These are phyloP conservation scores for Yamadazyma tumulicola DNA, from an alignment of 805 yeast species.

Conservation along the genomic window DNA sequence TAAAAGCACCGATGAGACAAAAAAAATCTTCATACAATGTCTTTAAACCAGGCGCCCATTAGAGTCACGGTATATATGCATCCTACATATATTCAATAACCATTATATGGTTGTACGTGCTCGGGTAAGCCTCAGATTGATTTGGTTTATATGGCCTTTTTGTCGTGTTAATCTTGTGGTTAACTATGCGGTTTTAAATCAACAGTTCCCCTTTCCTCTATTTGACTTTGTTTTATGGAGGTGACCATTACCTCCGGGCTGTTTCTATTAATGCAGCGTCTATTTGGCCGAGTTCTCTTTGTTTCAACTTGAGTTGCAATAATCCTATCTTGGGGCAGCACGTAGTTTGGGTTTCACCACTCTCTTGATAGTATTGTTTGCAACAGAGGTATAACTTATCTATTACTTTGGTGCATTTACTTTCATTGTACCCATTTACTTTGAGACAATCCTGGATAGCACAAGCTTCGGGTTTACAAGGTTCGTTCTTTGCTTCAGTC, in stretches of 20 bases:
- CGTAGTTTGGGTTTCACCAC: constrained; percentile 58
- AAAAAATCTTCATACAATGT: constrained; percentile 36
- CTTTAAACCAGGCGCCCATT: constrained; percentile 76
- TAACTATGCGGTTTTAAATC: constrained; percentile 75
- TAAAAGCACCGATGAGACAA: constrained; percentile 1
- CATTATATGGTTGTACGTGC: constrained; percentile 65
- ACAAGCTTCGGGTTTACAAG: constrained; percentile 80
- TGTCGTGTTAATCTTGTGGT: constrained; percentile 50
- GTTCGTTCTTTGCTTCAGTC: no score
- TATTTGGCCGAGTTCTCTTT: constrained; percentile 50
- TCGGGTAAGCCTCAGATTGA: constrained; percentile 89
- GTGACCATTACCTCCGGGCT: constrained; percentile 4
- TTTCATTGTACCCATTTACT: constrained; percentile 61
- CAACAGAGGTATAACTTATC: constrained; percentile 78
- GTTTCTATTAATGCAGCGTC: constrained; percentile 52
- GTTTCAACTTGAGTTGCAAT: constrained; percentile 61
- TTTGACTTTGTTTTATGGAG: neutral
- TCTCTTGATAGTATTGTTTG: constrained; percentile 53
- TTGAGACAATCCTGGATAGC: constrained; percentile 77
- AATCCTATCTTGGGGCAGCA: constrained; percentile 77
- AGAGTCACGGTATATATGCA: constrained; percentile 63
- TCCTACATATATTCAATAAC: constrained; percentile 46
- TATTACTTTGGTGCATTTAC: constrained; percentile 66
- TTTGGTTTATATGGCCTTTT: constrained; percentile 49
- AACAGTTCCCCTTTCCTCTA: constrained; percentile 33